These are phyloP conservation scores for Metschnikowia koreensis DNA, from an alignment of 805 yeast genomes.

Conservation along the genomic window DNA sequence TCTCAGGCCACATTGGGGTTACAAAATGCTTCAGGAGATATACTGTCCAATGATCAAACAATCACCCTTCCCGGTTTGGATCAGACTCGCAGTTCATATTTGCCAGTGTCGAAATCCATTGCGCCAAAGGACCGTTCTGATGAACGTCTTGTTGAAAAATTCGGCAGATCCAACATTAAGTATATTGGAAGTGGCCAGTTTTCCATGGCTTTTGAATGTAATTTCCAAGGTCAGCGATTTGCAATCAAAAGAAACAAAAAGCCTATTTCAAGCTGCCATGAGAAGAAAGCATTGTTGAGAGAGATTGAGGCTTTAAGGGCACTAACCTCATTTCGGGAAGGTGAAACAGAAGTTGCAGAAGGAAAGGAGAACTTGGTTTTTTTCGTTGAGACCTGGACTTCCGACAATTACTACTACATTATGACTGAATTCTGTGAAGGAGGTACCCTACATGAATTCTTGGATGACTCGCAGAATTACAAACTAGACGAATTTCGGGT, in stretches of 20 bases:
- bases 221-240: conserved; percentile 62
- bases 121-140: conserved; percentile 26
- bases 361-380: conserved; percentile 78
- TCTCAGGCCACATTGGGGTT: conserved; percentile 23
- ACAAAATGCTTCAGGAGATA: conserved; percentile 10
- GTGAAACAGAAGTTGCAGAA: conserved; percentile 45
- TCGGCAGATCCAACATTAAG: conserved; percentile 57
- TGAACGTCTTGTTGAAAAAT: conserved; percentile 46
- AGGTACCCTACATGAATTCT: conserved; percentile 80
- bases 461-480: conserved; percentile 69
- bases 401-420: conserved; percentile 70
- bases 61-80: conserved; percentile 7
- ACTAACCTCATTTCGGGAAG: conserved; percentile 38
- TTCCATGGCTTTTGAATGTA: conserved; percentile 81
- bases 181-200: conserved; percentile 85
- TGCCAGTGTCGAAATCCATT: not conserved
- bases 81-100: conserved; percentile 5
- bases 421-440: conserved; percentile 96
- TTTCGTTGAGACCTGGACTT: conserved; percentile 84
- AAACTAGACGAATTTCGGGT: conserved; percentile 93
- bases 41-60: conserved; percentile 11
- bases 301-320: conserved; percentile 71
- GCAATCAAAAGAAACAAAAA: conserved; percentile 87
- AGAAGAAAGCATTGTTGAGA: conserved; percentile 60
- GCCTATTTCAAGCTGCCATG: conserved; percentile 50